Conservation (phyloP, 2,329 filamentous ascomycete genomes). For the Dactylonectria estremocensis region DNA sequence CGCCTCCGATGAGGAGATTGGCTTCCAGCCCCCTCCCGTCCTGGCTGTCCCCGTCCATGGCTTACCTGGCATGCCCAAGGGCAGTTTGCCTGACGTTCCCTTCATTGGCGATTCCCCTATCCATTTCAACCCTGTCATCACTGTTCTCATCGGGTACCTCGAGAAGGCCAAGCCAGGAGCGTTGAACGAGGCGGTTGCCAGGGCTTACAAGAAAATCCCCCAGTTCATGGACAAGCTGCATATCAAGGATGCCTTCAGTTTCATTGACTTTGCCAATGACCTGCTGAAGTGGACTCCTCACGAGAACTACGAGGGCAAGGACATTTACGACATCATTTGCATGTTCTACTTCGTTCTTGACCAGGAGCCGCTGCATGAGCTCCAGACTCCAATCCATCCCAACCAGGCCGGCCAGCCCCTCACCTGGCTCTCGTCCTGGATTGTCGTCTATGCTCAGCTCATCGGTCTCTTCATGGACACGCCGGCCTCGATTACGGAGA, state of each 20-base stretch:
- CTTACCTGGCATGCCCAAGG: too few relatives aligned
- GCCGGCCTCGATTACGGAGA: slow-evolving; percentile 50
- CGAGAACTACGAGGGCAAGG: slow-evolving; percentile 52
- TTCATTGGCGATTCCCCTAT: slow-evolving; percentile 20
- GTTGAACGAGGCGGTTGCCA: slow-evolving; percentile 31
- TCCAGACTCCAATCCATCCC: slow-evolving; percentile 49
- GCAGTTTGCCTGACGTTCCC: slow-evolving; percentile 14
- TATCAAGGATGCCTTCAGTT: slow-evolving; percentile 38
- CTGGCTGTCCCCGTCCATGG: slow-evolving; percentile 8
- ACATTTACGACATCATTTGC: slow-evolving; percentile 56
- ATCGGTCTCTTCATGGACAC: slow-evolving; percentile 56
- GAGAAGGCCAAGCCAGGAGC: slow-evolving; percentile 23
- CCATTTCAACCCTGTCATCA: slow-evolving; percentile 43
- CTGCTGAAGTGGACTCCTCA: slow-evolving; percentile 56
- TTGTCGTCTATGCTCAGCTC: slow-evolving; percentile 55
- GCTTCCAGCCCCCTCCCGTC: slow-evolving; percentile 41
- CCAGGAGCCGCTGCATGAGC: slow-evolving; percentile 48
- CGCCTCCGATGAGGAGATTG: slow-evolving; percentile 39
- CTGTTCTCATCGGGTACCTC: slow-evolving; percentile 40
- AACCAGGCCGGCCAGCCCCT: slow-evolving; percentile 47
- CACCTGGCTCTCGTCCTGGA: slow-evolving; percentile 55
- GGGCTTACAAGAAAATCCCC: slow-evolving; percentile 37
- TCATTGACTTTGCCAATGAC: slow-evolving; percentile 48
- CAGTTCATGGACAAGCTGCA: slow-evolving; percentile 42
- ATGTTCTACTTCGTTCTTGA: slow-evolving; percentile 59